Percentiles rank a stretch among this genome's conserved stretches.
phyloP scores from a whole-genome alignment of 1,284 basidiomycete genomes.

The Apiotrichum porosum region DNA sequence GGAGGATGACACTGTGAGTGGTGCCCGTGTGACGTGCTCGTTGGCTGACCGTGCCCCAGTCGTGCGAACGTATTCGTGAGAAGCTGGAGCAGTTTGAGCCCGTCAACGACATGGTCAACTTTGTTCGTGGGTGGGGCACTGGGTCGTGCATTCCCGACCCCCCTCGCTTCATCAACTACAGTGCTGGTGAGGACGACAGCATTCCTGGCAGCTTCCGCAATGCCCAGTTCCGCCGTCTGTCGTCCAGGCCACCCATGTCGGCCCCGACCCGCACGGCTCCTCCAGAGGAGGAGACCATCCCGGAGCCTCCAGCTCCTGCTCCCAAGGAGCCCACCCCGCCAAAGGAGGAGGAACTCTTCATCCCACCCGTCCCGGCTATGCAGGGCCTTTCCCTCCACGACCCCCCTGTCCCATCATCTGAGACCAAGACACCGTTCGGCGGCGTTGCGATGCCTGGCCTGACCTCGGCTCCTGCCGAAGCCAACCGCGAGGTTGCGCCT shows the following conservation, averaged over 20 bases:
- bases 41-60: too few relatives aligned
- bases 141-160: conserved; percentile 67
- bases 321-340: background rate
- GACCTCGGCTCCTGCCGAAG: conserved; percentile 13
- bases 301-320: background rate
- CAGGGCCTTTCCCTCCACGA: conserved; percentile 5
- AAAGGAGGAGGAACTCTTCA: too few relatives aligned
- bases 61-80: conserved; percentile 79
- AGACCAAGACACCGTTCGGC: conserved; percentile 36
- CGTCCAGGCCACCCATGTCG: conserved; percentile 16
- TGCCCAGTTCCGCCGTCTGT: conserved; percentile 43
- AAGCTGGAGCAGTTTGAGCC: conserved; percentile 77
- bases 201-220: conserved; percentile 30
- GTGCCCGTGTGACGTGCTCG: too few relatives aligned
- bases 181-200: conserved; percentile 45
- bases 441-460: conserved; percentile 45
- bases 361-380: conserved; percentile 1
- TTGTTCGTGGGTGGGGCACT: conserved; percentile 77
- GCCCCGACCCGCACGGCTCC: background rate
- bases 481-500: too few relatives aligned
- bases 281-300: background rate
- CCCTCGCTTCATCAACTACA: conserved; percentile 56
- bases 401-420: conserved; percentile 1
- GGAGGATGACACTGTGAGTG: conserved; percentile 83
- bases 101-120: conserved; percentile 75